Base-by-base conservation (phyloP, 257 asterid species). In the Paulownia fortunei region DNA sequence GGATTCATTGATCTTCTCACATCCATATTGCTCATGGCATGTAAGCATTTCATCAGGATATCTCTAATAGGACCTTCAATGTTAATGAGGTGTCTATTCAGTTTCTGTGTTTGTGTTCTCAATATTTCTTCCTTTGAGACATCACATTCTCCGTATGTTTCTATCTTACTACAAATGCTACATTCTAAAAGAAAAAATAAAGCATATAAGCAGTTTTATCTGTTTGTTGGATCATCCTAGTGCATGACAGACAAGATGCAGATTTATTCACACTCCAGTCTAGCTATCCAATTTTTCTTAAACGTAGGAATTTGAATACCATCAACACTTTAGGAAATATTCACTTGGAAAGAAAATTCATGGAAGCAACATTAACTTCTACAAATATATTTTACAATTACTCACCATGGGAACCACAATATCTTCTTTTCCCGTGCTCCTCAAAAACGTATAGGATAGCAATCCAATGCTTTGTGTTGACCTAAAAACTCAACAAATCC, bases 331-430 rank as follows among this genome's bases (percentile, higher is more conserved):
- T 8, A 16, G 44, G 49, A 15, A 55, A 44, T 30, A 72, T 44
- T 76, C 62, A 65, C 47, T 9, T n/a, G 34, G 47, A 24, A 11
- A 71, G 47, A 55, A 77, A 34, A 15, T 18, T 59, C 34, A 52
- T 10, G 34, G 47, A 54, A 36, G 63, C 41, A 69, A 77, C 59
- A 59, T 41, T 12, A 16, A 37, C 61, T 76, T 44, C 26, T 46
- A 69, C 37, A 47, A 30, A 61, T 19, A 62, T 26, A 64, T 34
- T 9, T 52, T 21, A 54, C 12, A 54, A 73, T 26, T 63, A 55
- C 92, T 86, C 81, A 91, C 98, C 96, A 93, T 88, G 55, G 98
- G 98, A 82, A 93, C 98, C 73, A 93, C 82, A 10, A 92, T 91
- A 70, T 90, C 96, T 84, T 93, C 98, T 86, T 91, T 90, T 24